Conservation (phyloP, 1,284 basidiomycete species). For the Paramarasmius palmivorus region DNA sequence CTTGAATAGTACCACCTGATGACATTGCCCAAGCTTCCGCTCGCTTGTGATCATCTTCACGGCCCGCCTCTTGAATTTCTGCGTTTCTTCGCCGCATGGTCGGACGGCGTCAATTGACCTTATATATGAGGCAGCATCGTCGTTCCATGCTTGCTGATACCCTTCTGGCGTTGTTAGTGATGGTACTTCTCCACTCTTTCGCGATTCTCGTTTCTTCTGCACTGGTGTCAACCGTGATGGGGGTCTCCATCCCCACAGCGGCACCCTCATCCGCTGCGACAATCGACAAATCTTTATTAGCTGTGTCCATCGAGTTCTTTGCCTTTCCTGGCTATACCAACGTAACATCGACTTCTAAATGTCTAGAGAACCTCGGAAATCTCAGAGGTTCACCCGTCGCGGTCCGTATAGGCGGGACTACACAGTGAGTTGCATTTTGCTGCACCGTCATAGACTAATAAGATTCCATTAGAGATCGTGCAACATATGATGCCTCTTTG, state of each 20-base stretch:
- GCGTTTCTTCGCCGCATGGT: not conserved
- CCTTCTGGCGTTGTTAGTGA: conserved; percentile 6
- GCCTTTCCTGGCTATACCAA: conserved; percentile 40
- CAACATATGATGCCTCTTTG: conserved; percentile 36
- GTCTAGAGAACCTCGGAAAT: conserved; percentile 34
- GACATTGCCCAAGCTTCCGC: not conserved
- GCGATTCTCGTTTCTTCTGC: not conserved
- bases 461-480: conserved; percentile 33
- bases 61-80: not conserved
- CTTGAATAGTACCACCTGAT: not conserved
- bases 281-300: conserved; percentile 35
- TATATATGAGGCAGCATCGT: no score
- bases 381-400: conserved; percentile 37
- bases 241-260: conserved; percentile 28
- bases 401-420: conserved; percentile 43
- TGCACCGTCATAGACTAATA: not conserved
- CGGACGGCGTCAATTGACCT: no score
- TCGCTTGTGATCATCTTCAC: not conserved
- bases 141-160: conserved; percentile 2
- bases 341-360: conserved; percentile 35
- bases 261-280: conserved; percentile 29
- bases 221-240: not conserved
- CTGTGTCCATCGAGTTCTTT: conserved; percentile 43
- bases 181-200: not conserved
- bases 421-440: conserved; percentile 32